These are phyloP conservation scores for Leptographium wingfieldii DNA, from an alignment of 2,329 filamentous ascomycete species.

Conservation along the genomic window DNA sequence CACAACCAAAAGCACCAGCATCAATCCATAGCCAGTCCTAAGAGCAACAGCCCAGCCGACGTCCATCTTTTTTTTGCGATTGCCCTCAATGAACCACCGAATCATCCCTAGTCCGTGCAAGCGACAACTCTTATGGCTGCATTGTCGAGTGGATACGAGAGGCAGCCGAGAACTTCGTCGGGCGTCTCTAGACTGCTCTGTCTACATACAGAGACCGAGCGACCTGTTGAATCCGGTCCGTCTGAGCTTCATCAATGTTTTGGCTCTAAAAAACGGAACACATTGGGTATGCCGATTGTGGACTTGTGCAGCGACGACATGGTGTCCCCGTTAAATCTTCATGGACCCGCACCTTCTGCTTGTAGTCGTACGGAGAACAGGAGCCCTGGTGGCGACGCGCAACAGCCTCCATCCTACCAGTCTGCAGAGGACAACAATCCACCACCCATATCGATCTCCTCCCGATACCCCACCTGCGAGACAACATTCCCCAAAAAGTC, in stretches of 20 bases:
- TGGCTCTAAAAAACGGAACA: slow-evolving; percentile 1
- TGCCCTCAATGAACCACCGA: not conserved
- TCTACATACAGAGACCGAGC: slow-evolving; percentile 1
- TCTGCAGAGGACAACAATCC: slow-evolving; percentile 14
- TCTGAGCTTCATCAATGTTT: slow-evolving; percentile 7
- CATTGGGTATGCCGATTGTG: not conserved
- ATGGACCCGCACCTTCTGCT: not conserved
- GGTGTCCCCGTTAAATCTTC: not conserved
- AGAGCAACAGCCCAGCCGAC: not conserved
- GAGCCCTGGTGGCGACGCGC: not conserved
- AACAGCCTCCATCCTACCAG: slow-evolving; percentile 11
- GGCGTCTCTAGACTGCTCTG: not conserved
- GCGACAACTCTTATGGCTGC: not conserved
- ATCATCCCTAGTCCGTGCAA: not conserved
- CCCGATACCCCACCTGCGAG: slow-evolving; percentile 16
- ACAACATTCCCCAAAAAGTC: slow-evolving; percentile 15
- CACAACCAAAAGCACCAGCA: not conserved
- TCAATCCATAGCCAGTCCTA: not conserved
- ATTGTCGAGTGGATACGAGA: too few species aligned
- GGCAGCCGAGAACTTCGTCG: not conserved
- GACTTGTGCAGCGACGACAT: not conserved
- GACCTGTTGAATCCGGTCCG: slow-evolving; percentile 3
- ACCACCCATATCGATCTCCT: slow-evolving; percentile 18
- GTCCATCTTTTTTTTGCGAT: not conserved
- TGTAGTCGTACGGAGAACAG: not conserved